Base-by-base conservation (phyloP, 306 rosid species). In the Castanea mollissima region DNA sequence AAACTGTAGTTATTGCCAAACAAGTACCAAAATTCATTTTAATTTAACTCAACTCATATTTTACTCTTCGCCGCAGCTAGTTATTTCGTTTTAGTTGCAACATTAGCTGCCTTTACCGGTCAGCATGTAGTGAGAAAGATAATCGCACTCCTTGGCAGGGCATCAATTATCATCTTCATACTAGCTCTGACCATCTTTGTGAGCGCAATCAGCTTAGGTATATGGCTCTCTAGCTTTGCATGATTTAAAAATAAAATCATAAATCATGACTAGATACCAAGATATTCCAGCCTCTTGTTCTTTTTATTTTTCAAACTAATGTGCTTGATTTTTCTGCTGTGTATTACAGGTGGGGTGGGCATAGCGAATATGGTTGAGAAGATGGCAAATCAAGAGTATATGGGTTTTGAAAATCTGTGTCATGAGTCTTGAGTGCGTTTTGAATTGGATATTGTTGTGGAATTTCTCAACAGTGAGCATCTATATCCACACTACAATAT, bases 201-300 rank as follows among this genome's bases (percentile, higher is more conserved):
- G 6, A 92, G 97, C 77, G 95, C 97, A 74, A 92, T 92, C 79
- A 85, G 95, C 74, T 85, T 92, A 87, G 97, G 96, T 91, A 91
- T n/a, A 54, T 23, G 32, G 62, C 65, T 55, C 38, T 69, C 20
- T 55, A 8, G 67, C 29, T 69, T 71, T 74, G 68, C 52, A 1
- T 73, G 35, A 56, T 41, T 55, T 73, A 44, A 77, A 31, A 13
- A 25, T 0, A 38, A 38, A 35, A 35, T 6, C 8, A 35, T 35
- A 68, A 73, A 23, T 8, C 55, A 65, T 56, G 6, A 41, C 2
- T 23, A 35, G 7, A 25, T 27, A 52, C 10, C 35, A 35, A 58
- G 72, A 1, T 55, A 18, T 35, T 29, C 56, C 31, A 21, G n/a
- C 34, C 55, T 75, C 38, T 41, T 32, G 0, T 13, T 25, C 74